Percentiles rank a stretch among this genome's conserved stretches.
Conservation (phyloP, 805 yeast species). For the Limtongia smithiae region DNA sequence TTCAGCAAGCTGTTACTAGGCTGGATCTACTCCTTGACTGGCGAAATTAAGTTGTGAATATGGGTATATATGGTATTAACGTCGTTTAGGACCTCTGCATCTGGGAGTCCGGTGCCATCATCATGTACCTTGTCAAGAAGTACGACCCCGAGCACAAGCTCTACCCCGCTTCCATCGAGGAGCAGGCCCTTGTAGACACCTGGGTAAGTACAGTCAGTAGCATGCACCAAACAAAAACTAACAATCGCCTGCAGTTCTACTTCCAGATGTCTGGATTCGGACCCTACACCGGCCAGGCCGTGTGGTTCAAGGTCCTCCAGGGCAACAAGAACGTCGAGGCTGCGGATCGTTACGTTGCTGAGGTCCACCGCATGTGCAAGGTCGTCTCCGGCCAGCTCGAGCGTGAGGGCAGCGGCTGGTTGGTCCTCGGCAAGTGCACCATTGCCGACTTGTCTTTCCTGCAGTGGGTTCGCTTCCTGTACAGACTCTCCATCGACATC, state of each 20-base stretch:
- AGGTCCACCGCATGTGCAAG: conserved; percentile 83
- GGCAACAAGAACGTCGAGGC: conserved; percentile 76
- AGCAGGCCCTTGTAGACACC: conserved; percentile 29
- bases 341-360: conserved; percentile 78
- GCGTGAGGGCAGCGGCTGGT: conserved; percentile 86
- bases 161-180: conserved; percentile 26
- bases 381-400: conserved; percentile 83
- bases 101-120: conserved; percentile 90
- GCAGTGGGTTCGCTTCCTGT: conserved; percentile 89
- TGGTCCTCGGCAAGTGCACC: conserved; percentile 71
- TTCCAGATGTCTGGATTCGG: conserved; percentile 29
- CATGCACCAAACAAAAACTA: background rate
- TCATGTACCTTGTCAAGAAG: conserved; percentile 68
- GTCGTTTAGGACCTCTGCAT: conserved; percentile 46
- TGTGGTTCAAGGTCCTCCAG: conserved; percentile 82
- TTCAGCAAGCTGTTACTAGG: background rate
- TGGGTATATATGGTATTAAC: too few species aligned
- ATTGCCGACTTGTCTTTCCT: conserved; percentile 86
- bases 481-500: conserved; percentile 76
- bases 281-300: conserved; percentile 65
- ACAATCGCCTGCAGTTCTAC: conserved; percentile 10
- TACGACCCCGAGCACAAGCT: conserved; percentile 43
- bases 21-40: too few species aligned
- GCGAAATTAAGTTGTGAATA: too few species aligned
- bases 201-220: conserved; percentile 11